Evolutionary conservation across 176 grass and related monocot genomes (phyloP).

Genomic region (Microstegium vimineum): DNA sequence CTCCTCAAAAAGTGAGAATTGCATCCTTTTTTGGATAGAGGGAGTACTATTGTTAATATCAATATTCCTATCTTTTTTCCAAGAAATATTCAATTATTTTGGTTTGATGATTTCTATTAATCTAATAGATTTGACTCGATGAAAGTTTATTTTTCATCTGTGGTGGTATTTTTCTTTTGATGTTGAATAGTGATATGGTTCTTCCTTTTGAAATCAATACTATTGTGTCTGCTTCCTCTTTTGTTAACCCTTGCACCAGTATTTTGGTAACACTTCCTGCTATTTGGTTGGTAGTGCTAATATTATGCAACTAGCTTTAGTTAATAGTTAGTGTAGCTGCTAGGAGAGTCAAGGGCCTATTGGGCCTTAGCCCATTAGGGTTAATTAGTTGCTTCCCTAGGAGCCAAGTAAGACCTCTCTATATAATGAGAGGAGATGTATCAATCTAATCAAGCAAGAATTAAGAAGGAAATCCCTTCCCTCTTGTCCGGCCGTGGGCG

Average conservation of each 20-base stretch:
- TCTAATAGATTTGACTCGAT: neutral
- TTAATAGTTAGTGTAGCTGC: neutral
- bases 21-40: neutral
- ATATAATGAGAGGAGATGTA: too few species aligned
- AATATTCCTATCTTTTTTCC: neutral
- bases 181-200: neutral
- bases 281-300: neutral
- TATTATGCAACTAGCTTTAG: neutral
- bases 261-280: neutral
- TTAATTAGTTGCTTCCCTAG: too few species aligned
- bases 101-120: neutral
- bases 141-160: neutral
- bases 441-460: too few species aligned
- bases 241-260: neutral
- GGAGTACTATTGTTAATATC: constrained; percentile 12
- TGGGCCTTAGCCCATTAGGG: too few species aligned
- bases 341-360: too few species aligned
- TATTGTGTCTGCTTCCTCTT: neutral
- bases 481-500: too few species aligned
- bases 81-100: neutral
- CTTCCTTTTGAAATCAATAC: neutral
- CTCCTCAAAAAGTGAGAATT: neutral
- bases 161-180: neutral
- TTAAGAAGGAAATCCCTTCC: too few species aligned
- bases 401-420: too few species aligned